These are phyloP conservation scores for Xylaria hypoxylon DNA, from an alignment of 2,329 filamentous ascomycete genomes.

Conservation along the genomic window DNA sequence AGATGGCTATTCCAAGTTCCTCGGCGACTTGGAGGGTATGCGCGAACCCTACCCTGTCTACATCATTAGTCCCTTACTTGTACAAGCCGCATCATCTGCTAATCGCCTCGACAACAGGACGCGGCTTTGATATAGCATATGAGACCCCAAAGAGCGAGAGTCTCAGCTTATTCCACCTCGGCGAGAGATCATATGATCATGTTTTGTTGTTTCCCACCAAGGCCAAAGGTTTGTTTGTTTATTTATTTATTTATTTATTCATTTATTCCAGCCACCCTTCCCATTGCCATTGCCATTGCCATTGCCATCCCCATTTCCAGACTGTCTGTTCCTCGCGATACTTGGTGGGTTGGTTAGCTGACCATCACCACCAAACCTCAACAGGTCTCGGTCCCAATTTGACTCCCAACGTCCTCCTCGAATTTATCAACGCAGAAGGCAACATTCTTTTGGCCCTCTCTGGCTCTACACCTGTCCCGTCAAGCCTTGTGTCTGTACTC, in stretches of 20 bases:
- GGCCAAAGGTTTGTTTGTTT: slow-evolving; percentile 77
- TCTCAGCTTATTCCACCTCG: slow-evolving; percentile 83
- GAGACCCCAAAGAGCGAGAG: slow-evolving; percentile 84
- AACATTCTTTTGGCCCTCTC: slow-evolving; percentile 91
- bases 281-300: not conserved
- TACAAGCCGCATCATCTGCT: slow-evolving; percentile 1
- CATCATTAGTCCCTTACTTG: not conserved
- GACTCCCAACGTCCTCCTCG: slow-evolving; percentile 85
- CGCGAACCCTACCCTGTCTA: slow-evolving; percentile 22
- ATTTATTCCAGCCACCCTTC: slow-evolving; percentile 33
- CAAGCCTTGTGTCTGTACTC: slow-evolving; percentile 80
- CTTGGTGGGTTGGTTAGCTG: slow-evolving; percentile 3
- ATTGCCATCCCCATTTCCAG: not conserved
- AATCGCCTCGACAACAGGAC: slow-evolving; percentile 64
- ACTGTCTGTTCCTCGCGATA: not conserved
- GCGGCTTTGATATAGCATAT: slow-evolving; percentile 84
- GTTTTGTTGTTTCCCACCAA: slow-evolving; percentile 88
- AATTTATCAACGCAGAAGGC: slow-evolving; percentile 91
- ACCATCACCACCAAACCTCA: slow-evolving; percentile 3
- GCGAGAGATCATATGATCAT: slow-evolving; percentile 91
- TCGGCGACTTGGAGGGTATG: slow-evolving; percentile 77
- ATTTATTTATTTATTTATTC: too few species aligned
- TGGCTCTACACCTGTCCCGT: slow-evolving; percentile 75
- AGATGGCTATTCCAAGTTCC: slow-evolving; percentile 83
- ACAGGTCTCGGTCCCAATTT: slow-evolving; percentile 87